phyloP scores from a whole-genome alignment of 805 yeast genomes.

The Metschnikowia arizonensis region DNA sequence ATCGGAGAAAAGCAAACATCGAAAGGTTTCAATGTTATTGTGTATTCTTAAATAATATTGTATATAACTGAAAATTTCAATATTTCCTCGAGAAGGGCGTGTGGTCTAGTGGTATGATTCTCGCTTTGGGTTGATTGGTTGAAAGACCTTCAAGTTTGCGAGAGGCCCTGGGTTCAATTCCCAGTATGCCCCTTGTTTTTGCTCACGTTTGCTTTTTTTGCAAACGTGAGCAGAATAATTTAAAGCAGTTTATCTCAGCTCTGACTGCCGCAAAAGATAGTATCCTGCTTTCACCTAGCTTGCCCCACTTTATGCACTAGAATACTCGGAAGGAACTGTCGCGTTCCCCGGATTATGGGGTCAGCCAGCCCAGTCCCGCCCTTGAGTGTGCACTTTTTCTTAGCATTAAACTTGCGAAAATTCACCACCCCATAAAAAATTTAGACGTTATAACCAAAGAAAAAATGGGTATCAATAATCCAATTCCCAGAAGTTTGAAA shows the following conservation, averaged over 20 bases:
- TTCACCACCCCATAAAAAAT: not conserved
- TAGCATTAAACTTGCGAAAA: conserved; percentile 1
- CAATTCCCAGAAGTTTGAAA: conserved; percentile 84
- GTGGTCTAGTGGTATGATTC: conserved; percentile 22
- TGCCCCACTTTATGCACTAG: not conserved
- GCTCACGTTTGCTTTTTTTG: no score
- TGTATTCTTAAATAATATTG: not conserved
- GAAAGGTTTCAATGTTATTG: no score
- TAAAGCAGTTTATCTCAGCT: not conserved
- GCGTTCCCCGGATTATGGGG: conserved; percentile 7
- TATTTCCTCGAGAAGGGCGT: conserved; percentile 11
- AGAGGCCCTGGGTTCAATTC: conserved; percentile 63
- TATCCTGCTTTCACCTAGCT: not conserved
- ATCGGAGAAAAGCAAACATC: no score
- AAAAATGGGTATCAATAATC: conserved; percentile 70
- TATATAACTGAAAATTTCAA: no score
- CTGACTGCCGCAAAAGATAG: not conserved
- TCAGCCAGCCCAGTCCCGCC: conserved; percentile 1
- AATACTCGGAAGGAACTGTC: not conserved
- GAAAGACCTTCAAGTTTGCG: conserved; percentile 30
- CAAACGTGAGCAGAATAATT: not conserved
- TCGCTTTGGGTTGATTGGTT: conserved; percentile 13
- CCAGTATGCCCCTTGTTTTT: conserved; percentile 42
- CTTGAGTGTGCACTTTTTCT: conserved; percentile 4
- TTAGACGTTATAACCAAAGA: not conserved